Conservation (phyloP, 768 basidiomycete species). For the Paxillus ammoniavirescens region DNA sequence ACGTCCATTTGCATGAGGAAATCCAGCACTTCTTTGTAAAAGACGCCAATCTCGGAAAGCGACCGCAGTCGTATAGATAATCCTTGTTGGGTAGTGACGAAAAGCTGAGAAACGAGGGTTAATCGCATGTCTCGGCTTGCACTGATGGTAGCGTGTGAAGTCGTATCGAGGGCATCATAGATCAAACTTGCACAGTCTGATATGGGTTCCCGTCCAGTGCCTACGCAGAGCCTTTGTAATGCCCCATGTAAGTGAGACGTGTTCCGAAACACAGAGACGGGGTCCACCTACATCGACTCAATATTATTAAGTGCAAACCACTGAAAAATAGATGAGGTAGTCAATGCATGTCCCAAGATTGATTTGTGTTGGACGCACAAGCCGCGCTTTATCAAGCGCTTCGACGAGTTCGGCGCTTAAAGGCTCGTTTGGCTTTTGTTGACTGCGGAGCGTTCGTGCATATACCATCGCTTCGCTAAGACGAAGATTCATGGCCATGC, state of each 20-base stretch:
- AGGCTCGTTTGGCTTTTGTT: constrained; percentile 27
- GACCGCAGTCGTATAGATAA: constrained; percentile 29
- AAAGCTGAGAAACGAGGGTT: constrained; percentile 36
- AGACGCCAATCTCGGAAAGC: constrained; percentile 27
- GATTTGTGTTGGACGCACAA: constrained; percentile 28
- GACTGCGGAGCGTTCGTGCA: constrained; percentile 27
- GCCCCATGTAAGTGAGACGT: neutral
- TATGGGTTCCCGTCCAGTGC: constrained; percentile 41
- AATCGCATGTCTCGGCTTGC: constrained; percentile 36
- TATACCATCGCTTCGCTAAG: constrained; percentile 37
- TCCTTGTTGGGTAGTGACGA: constrained; percentile 31
- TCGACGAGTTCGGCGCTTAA: constrained; percentile 31
- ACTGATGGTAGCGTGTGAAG: constrained; percentile 18
- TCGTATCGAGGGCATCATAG: constrained; percentile 29
- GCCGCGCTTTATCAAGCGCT: constrained; percentile 35
- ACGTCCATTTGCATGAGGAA: constrained; percentile 34
- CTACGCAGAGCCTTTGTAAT: constrained; percentile 38
- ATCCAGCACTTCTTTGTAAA: constrained; percentile 34
- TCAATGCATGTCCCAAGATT: constrained; percentile 14
- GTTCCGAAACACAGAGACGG: neutral
- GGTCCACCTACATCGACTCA: constrained; percentile 37
- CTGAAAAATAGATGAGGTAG: constrained; percentile 20
- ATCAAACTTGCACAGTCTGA: constrained; percentile 33
- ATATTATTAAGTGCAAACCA: constrained; percentile 38
- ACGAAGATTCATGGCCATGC: constrained; percentile 46